Percentiles rank a stretch among this genome's conserved stretches.
phyloP scores from a whole-genome alignment of 2,329 filamentous ascomycete genomes.

The Fusarium marasasianum region DNA sequence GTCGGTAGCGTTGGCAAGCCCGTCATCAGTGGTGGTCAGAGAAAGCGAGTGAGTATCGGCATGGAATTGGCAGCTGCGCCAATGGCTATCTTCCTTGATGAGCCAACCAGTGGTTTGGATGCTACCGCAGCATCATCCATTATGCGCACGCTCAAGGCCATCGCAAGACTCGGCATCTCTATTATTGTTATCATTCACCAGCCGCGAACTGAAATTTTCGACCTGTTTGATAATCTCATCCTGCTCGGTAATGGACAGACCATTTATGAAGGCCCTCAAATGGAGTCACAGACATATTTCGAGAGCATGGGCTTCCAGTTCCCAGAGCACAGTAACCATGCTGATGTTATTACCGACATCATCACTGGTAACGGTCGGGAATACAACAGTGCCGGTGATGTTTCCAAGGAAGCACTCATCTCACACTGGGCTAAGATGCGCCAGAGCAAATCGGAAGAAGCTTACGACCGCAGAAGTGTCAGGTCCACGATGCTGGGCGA shows the following conservation, averaged over 20 bases:
- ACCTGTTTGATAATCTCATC: conserved; percentile 64
- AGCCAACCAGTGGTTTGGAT: conserved; percentile 64
- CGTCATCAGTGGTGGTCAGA: conserved; percentile 65
- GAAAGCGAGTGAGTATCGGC: conserved; percentile 67
- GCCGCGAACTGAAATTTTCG: conserved; percentile 67
- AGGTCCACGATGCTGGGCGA: conserved; percentile 40
- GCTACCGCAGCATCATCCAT: conserved; percentile 65
- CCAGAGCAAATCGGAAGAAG: conserved; percentile 19
- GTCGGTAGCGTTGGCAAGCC: conserved; percentile 63
- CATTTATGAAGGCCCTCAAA: conserved; percentile 62
- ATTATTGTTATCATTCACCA: conserved; percentile 69
- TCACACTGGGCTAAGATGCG: conserved; percentile 55
- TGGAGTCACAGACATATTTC: conserved; percentile 59
- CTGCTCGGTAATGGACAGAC: conserved; percentile 64
- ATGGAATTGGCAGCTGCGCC: conserved; percentile 67
- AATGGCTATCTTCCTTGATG: conserved; percentile 64
- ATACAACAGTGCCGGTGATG: conserved; percentile 59
- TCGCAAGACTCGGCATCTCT: conserved; percentile 64
- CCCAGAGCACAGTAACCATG: conserved; percentile 60
- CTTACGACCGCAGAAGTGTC: conserved; percentile 27
- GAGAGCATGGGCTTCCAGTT: conserved; percentile 62
- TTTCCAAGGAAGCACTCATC: conserved; percentile 60
- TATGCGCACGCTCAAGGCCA: conserved; percentile 62
- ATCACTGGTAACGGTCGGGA: conserved; percentile 64
- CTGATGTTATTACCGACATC: conserved; percentile 69